Evolutionary conservation across 306 rosid species (phyloP).

Genomic region (Gleditsia sinensis): DNA sequence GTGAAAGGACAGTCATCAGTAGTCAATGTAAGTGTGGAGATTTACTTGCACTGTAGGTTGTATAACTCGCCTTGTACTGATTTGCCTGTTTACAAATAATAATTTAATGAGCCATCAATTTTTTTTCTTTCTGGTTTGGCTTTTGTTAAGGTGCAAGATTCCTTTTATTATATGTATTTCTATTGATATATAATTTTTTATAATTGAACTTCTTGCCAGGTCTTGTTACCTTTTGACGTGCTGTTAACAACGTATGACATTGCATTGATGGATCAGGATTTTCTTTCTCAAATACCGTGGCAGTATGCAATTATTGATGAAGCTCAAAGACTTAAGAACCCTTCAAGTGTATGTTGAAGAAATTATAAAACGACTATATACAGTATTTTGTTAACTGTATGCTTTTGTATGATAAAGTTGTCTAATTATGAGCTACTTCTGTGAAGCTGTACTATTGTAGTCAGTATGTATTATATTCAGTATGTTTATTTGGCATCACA

Average conservation of each 20-base stretch:
- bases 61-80: background rate
- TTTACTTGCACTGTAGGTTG: background rate
- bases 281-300: slow-evolving; percentile 97
- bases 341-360: slow-evolving; percentile 76
- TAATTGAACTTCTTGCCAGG: slow-evolving; percentile 53
- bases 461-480: slow-evolving; percentile 2
- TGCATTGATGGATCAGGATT: slow-evolving; percentile 86
- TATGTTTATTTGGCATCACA: background rate
- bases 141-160: slow-evolving; percentile 15
- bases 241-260: slow-evolving; percentile 90
- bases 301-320: slow-evolving; percentile 85
- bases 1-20: slow-evolving; percentile 47
- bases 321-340: slow-evolving; percentile 96
- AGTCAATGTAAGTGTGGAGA: slow-evolving; percentile 48
- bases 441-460: slow-evolving; percentile 20
- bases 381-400: slow-evolving; percentile 19
- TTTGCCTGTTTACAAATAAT: background rate
- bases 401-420: slow-evolving; percentile 5
- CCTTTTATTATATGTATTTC: background rate
- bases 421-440: slow-evolving; percentile 12
- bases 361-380: slow-evolving; percentile 6
- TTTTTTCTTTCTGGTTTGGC: background rate
- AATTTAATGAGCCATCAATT: slow-evolving; percentile 5
- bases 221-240: slow-evolving; percentile 73
- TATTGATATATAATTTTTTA: slow-evolving; percentile 29